phyloP scores from a whole-genome alignment of 208 protist species.

The Acanthamoeba rhysodes region DNA sequence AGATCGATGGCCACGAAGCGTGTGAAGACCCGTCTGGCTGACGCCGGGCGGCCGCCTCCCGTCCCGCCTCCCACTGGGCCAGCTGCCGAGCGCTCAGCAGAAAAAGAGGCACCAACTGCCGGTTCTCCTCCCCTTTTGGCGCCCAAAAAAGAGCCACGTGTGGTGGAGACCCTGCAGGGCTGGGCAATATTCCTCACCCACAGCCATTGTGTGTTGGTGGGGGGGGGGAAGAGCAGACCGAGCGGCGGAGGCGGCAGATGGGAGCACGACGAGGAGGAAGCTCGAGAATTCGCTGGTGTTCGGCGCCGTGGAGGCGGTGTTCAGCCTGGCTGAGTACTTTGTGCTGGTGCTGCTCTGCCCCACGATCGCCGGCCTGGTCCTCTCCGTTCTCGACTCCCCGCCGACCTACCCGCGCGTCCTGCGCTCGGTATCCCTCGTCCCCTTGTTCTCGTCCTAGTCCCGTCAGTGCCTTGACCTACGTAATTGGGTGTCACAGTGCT shows the following conservation, averaged over 20 bases:
- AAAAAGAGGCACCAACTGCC: too few species aligned
- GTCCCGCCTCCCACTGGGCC: too few species aligned
- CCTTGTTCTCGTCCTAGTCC: neutral
- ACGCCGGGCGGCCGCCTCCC: neutral
- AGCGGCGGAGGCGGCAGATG: neutral
- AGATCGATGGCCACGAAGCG: neutral
- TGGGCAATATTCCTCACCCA: too few species aligned
- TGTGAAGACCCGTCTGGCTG: neutral
- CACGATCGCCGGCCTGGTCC: slow-evolving; percentile 19
- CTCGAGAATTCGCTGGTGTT: slow-evolving; percentile 53
- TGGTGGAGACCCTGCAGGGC: too few species aligned
- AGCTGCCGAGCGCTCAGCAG: too few species aligned
- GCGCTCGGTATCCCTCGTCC: neutral
- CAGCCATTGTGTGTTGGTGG: too few species aligned
- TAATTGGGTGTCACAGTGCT: neutral
- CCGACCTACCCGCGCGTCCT: slow-evolving; percentile 5
- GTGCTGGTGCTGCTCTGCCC: slow-evolving; percentile 53
- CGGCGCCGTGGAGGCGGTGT: slow-evolving; percentile 53
- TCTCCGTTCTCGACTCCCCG: slow-evolving; percentile 10
- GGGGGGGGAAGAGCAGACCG: neutral
- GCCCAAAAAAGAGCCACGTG: too few species aligned
- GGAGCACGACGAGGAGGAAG: neutral
- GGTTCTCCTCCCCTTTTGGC: too few species aligned
- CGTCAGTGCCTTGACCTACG: neutral
- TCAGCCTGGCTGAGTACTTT: slow-evolving; percentile 66